Evolutionary conservation across 2,329 filamentous ascomycete species (phyloP).

Genomic region (Rutstroemia sp.): DNA sequence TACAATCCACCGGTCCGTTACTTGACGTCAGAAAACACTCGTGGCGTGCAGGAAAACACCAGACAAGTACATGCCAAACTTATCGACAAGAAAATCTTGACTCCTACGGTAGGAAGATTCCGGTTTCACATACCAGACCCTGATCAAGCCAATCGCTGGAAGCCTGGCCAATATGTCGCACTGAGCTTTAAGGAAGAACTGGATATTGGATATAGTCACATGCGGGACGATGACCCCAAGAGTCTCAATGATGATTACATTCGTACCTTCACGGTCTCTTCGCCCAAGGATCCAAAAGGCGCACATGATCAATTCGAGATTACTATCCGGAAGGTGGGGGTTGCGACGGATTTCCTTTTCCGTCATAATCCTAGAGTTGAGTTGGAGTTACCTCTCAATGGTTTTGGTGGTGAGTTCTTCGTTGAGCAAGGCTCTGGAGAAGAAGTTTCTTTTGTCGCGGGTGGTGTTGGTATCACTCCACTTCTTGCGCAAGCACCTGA

Average conservation of each 20-base stretch:
- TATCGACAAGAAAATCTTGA: slow-evolving; percentile 49
- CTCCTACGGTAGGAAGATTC: slow-evolving; percentile 62
- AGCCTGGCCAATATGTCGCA: slow-evolving; percentile 69
- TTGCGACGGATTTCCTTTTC: slow-evolving; percentile 60
- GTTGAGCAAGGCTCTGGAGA: slow-evolving; percentile 30
- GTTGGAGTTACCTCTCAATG: slow-evolving; percentile 60
- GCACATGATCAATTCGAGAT: slow-evolving; percentile 50
- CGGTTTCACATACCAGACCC: slow-evolving; percentile 42
- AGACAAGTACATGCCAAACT: slow-evolving; percentile 42
- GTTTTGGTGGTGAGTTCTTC: slow-evolving; percentile 62
- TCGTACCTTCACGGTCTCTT: slow-evolving; percentile 76
- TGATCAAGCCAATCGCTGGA: slow-evolving; percentile 39
- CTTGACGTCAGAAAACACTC: slow-evolving; percentile 48
- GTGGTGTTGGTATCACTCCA: slow-evolving; percentile 78
- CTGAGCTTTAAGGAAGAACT: slow-evolving; percentile 65
- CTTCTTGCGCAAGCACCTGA: slow-evolving; percentile 60
- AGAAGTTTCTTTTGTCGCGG: slow-evolving; percentile 57
- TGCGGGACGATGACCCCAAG: slow-evolving; percentile 72
- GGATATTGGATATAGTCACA: slow-evolving; percentile 70
- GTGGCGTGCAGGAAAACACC: slow-evolving; percentile 8
- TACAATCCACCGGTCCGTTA: slow-evolving; percentile 72
- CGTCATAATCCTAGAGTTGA: slow-evolving; percentile 42
- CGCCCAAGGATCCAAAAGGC: slow-evolving; percentile 24
- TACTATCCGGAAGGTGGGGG: slow-evolving; percentile 61
- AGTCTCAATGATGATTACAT: slow-evolving; percentile 80